These are phyloP conservation scores for Paracoccidioides lutzii DNA, from an alignment of 2,329 filamentous ascomycete species.

Conservation along the genomic window DNA sequence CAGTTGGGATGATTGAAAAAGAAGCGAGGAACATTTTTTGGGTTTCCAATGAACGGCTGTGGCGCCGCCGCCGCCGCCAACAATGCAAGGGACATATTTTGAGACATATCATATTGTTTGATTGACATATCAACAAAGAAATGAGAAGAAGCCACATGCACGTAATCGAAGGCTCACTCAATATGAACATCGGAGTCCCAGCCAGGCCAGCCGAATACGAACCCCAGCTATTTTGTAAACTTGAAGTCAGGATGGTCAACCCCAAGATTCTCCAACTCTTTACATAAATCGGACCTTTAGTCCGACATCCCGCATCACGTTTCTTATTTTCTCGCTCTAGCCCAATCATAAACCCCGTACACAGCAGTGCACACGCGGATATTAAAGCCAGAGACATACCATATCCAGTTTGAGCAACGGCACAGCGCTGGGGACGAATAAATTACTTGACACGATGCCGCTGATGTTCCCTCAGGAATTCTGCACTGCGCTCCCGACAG, in stretches of 20 bases:
- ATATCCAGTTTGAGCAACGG: constrained; percentile 19
- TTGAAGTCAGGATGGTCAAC: constrained; percentile 29
- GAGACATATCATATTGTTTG: neutral
- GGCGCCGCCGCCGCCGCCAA: too few relatives aligned
- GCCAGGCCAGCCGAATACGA: neutral
- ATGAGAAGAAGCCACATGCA: neutral
- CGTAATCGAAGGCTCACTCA: neutral
- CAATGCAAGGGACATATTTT: neutral
- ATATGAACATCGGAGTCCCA: neutral
- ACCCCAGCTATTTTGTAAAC: constrained; percentile 21
- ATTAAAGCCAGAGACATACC: constrained; percentile 33
- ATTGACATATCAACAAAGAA: neutral
- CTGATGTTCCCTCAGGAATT: constrained; percentile 54
- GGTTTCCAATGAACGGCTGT: too few relatives aligned
- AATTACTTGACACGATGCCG: constrained; percentile 43
- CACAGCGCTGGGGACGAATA: constrained; percentile 20
- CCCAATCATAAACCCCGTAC: constrained; percentile 21
- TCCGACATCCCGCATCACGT: constrained; percentile 25
- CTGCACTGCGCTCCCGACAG: constrained; percentile 53
- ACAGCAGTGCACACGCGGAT: constrained; percentile 22
- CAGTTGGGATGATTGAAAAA: too few relatives aligned
- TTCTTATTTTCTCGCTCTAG: constrained; percentile 25
- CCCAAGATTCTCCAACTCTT: constrained; percentile 26
- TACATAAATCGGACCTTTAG: constrained; percentile 20
- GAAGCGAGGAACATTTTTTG: too few relatives aligned